Percentiles rank a stretch among this genome's conserved stretches.
These are phyloP conservation scores for Picea abies DNA, from an alignment of 83 land plant genomes.

Conservation along the genomic window DNA sequence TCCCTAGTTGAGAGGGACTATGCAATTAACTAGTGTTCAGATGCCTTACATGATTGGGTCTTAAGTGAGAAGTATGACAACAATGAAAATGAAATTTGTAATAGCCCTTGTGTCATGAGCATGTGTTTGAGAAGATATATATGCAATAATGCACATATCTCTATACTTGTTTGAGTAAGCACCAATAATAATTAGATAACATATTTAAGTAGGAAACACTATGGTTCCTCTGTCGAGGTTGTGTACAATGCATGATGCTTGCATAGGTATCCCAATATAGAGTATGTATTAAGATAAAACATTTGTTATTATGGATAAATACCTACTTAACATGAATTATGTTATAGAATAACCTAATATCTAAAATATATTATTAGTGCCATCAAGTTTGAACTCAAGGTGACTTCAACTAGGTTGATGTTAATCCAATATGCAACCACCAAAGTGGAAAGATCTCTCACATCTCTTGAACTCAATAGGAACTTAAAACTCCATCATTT, in stretches of 20 bases:
- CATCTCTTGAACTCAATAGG: slow-evolving; percentile 72
- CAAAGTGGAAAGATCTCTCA: neutral
- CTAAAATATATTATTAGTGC: slow-evolving; percentile 41
- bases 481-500: slow-evolving; percentile 91
- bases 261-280: no score
- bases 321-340: neutral
- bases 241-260: neutral
- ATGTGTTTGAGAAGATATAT: no score
- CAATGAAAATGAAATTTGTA: no score
- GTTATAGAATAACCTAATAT: neutral
- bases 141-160: no score
- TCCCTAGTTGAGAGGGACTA: no score
- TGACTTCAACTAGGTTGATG: slow-evolving; percentile 96
- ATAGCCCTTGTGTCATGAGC: no score
- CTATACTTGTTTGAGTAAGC: neutral
- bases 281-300: no score
- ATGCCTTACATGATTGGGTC: no score
- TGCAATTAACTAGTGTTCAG: no score
- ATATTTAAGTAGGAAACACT: neutral
- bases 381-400: slow-evolving; percentile 89
- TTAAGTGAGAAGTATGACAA: no score
- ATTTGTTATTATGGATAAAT: no score
- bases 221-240: neutral
- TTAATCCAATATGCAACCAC: slow-evolving; percentile 99
- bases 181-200: neutral